Evolutionary conservation across 2,329 filamentous ascomycete genomes (phyloP).

Genomic region (Trichophaea hybrida): DNA sequence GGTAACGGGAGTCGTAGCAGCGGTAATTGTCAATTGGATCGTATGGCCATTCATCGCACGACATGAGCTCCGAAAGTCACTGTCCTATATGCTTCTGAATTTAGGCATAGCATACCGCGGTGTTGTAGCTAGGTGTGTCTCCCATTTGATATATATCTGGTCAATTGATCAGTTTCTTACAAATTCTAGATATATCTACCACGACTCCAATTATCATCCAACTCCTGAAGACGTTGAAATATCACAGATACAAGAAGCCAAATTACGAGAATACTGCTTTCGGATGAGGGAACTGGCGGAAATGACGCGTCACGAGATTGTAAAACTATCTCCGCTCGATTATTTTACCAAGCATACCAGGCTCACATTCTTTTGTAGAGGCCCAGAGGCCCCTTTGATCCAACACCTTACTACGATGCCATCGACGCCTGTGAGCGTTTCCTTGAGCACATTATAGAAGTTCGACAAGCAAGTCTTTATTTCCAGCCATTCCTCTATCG

Average conservation of each 20-base stretch:
- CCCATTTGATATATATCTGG: not conserved
- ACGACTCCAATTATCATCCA: constrained; percentile 41
- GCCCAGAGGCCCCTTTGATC: constrained; percentile 43
- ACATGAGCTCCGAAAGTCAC: constrained; percentile 42
- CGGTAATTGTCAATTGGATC: constrained; percentile 44
- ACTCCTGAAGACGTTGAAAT: constrained; percentile 38
- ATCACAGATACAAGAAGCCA: constrained; percentile 45
- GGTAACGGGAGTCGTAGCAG: constrained; percentile 40
- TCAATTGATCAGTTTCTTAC: not conserved
- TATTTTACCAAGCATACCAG: too few relatives aligned
- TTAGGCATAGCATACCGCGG: constrained; percentile 42
- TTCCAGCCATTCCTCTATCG: constrained; percentile 40
- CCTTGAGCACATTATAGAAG: constrained; percentile 44
- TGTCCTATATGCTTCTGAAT: constrained; percentile 45
- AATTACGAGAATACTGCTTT: constrained; percentile 45
- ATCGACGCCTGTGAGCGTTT: constrained; percentile 44
- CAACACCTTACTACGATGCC: constrained; percentile 42
- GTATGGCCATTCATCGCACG: constrained; percentile 48
- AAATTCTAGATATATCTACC: constrained; percentile 40
- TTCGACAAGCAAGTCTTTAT: constrained; percentile 44
- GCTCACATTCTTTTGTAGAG: constrained; percentile 29
- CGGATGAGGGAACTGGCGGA: constrained; percentile 43
- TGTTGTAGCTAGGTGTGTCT: constrained; percentile 26
- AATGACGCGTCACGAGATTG: constrained; percentile 44
- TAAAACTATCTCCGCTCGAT: constrained; percentile 8